phyloP scores from a whole-genome alignment of 1,139 yeast species.

The Zygotorulaspora mrakii region DNA sequence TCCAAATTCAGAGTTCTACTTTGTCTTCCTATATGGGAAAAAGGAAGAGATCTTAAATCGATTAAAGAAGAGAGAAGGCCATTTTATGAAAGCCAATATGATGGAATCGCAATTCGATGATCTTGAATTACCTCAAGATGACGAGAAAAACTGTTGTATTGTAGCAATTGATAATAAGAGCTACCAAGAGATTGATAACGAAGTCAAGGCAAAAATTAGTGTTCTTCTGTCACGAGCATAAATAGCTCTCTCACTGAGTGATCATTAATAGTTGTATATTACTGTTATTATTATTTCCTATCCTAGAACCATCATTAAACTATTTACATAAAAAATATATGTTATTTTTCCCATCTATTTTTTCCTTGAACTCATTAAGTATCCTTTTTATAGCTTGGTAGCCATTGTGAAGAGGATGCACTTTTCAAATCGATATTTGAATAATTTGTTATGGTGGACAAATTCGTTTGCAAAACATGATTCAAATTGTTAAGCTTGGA shows the following conservation, averaged over 20 bases:
- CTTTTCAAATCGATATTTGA: constrained; percentile 10
- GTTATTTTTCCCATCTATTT: too few species aligned
- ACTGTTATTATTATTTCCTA: constrained; percentile 8
- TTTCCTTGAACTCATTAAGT: constrained; percentile 3
- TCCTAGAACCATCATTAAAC: constrained; percentile 11
- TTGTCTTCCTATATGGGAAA: constrained; percentile 64
- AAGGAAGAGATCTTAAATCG: constrained; percentile 57
- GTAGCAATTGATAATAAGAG: constrained; percentile 40
- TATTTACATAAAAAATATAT: too few species aligned
- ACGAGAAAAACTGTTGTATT: constrained; percentile 33
- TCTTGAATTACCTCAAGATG: constrained; percentile 62
- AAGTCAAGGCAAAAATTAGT: constrained; percentile 28
- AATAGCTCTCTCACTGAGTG: neutral
- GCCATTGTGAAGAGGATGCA: constrained; percentile 9
- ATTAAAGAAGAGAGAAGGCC: constrained; percentile 60
- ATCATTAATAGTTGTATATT: constrained; percentile 1
- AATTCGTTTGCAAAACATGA: constrained; percentile 14
- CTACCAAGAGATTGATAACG: constrained; percentile 42
- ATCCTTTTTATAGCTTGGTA: constrained; percentile 12
- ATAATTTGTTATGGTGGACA: constrained; percentile 21
- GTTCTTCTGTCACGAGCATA: neutral
- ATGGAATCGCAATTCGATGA: constrained; percentile 70
- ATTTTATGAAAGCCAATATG: constrained; percentile 86
- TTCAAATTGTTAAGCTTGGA: constrained; percentile 6
- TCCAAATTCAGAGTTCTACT: constrained; percentile 47